Evolutionary conservation across 805 yeast genomes (phyloP).

Genomic region (Hanseniaspora mollemarum): DNA sequence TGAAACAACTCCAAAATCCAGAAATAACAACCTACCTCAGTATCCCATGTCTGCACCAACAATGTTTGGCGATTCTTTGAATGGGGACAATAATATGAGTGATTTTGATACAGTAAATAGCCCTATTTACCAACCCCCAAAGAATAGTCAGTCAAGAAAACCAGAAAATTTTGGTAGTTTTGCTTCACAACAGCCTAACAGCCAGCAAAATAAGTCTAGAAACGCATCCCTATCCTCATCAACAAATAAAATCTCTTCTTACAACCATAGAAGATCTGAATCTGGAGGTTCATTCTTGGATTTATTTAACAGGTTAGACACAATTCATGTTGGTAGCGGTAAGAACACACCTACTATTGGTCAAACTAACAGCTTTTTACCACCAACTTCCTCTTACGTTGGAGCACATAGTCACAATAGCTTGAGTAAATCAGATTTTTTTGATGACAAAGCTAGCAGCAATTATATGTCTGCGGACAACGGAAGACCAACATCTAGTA

Average conservation of each 20-base stretch:
- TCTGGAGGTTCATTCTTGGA: constrained; percentile 31
- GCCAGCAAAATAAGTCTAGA: background rate
- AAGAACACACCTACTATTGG: constrained; percentile 3
- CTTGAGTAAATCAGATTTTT: background rate
- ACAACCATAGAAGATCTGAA: constrained; percentile 23
- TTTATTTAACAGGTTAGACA: constrained; percentile 25
- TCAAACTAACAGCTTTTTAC: background rate
- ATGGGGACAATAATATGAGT: background rate
- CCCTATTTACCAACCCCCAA: constrained; percentile 8
- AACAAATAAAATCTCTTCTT: background rate
- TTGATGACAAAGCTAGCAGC: background rate
- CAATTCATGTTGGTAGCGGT: background rate
- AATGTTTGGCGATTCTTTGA: background rate
- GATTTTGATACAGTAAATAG: background rate
- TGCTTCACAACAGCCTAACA: background rate
- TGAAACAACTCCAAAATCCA: background rate
- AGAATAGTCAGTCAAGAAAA: background rate
- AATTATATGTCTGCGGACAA: constrained; percentile 3
- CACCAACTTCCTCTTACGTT: constrained; percentile 18
- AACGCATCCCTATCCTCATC: background rate
- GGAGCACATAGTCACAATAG: constrained; percentile 16
- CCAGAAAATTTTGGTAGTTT: background rate
- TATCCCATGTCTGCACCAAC: background rate
- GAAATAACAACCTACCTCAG: background rate
- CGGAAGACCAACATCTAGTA: constrained; percentile 40